Conservation (phyloP, 306 rosid species). For the Fragaria vesca region DNA sequence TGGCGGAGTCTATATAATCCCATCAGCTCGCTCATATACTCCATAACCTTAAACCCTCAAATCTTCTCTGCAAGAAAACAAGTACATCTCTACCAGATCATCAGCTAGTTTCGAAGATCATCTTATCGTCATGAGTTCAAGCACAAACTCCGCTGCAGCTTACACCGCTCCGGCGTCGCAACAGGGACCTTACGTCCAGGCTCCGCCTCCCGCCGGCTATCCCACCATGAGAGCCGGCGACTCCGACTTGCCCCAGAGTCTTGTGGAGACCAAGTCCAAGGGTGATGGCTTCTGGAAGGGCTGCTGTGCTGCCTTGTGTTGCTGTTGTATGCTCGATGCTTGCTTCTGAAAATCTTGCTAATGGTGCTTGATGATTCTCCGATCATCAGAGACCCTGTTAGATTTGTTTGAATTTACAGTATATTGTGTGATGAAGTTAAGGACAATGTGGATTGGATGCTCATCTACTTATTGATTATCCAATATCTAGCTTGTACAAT, state of each 20-base stretch:
- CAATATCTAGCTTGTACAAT: background rate
- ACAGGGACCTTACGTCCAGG: conserved; percentile 30
- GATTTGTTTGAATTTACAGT: background rate
- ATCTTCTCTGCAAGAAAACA: background rate
- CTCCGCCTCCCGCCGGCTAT: conserved; percentile 68
- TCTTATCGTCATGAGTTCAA: background rate
- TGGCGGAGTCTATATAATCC: background rate
- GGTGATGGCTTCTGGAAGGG: conserved; percentile 92
- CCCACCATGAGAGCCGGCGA: conserved; percentile 50
- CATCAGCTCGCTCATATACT: background rate
- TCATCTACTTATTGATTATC: background rate
- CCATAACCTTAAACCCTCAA: background rate
- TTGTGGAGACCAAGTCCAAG: conserved; percentile 47
- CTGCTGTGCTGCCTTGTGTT: conserved; percentile 80
- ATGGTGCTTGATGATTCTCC: background rate
- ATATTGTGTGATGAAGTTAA: background rate
- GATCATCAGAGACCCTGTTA: background rate
- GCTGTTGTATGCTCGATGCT: conserved; percentile 73
- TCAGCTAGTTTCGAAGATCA: background rate
- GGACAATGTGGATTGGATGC: background rate
- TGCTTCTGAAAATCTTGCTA: conserved; percentile 43
- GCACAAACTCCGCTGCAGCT: background rate
- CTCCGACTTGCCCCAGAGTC: background rate
- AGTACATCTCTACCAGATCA: background rate
- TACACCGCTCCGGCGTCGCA: conserved; percentile 37